A percentile compares a stretch with the other conserved stretches of the same genome.
Evolutionary conservation across 192 early-diverging fungal genomes (phyloP).

Genomic region (Coemansia aciculifera): DNA sequence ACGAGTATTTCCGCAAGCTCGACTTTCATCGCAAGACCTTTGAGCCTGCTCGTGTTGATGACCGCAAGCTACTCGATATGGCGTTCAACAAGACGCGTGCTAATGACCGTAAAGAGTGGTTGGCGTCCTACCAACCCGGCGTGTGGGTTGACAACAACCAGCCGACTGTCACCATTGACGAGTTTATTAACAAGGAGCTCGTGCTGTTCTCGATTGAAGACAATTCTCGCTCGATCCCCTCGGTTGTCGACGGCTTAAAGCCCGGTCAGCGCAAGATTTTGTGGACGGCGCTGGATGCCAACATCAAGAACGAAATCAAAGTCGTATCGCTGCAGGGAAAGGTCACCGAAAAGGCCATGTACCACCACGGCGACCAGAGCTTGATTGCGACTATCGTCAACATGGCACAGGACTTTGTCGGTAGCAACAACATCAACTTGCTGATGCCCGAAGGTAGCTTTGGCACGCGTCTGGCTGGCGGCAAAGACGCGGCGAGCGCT

Average conservation of each 20-base stretch:
- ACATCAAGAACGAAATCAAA: constrained; percentile 81
- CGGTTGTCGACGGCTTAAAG: constrained; percentile 92
- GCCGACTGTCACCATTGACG: constrained; percentile 70
- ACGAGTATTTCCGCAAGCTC: constrained; percentile 89
- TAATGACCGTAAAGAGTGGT: constrained; percentile 95
- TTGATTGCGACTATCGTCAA: constrained; percentile 84
- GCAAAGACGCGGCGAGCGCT: constrained; percentile 92
- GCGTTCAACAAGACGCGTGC: constrained; percentile 94
- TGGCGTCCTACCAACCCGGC: constrained; percentile 76
- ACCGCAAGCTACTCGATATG: constrained; percentile 87
- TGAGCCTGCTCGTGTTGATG: constrained; percentile 55
- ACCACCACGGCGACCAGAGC: constrained; percentile 94
- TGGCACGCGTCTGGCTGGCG: constrained; percentile 85
- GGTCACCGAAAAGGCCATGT: constrained; percentile 84
- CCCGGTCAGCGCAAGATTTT: constrained; percentile 96
- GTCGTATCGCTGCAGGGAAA: constrained; percentile 86
- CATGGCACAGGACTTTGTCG: constrained; percentile 93
- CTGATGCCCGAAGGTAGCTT: constrained; percentile 87
- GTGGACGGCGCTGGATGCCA: constrained; percentile 81
- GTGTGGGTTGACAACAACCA: constrained; percentile 87
- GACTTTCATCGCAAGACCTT: constrained; percentile 81
- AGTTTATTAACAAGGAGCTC: constrained; percentile 96
- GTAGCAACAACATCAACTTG: constrained; percentile 91
- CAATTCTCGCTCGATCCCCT: constrained; percentile 93
- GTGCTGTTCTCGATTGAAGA: constrained; percentile 95